These are phyloP conservation scores for Novymonas esmeraldas DNA, from an alignment of 208 protist genomes.

Conservation along the genomic window DNA sequence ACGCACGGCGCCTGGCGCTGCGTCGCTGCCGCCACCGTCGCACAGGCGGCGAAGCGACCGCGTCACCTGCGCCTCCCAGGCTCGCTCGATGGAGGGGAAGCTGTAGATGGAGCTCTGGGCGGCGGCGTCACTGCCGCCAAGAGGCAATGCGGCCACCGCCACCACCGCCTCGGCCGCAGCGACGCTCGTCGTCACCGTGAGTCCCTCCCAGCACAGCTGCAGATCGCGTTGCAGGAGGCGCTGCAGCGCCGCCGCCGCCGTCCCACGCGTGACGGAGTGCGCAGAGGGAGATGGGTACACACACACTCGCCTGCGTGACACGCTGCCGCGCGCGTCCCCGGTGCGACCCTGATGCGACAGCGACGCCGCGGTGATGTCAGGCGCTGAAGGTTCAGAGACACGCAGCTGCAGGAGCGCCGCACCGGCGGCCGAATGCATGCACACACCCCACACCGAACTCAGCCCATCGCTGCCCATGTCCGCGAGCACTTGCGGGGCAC, in stretches of 20 bases:
- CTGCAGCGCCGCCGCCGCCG: constrained; percentile 10
- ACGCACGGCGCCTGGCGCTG: not conserved
- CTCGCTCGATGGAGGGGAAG: constrained; percentile 43
- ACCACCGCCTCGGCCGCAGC: constrained; percentile 5
- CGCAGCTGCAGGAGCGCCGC: constrained; percentile 11
- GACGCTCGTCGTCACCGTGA: constrained; percentile 8
- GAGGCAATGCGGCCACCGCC: constrained; percentile 30
- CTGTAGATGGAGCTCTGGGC: constrained; percentile 35
- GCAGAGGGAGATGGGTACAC: not conserved
- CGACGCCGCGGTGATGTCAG: too few species aligned
- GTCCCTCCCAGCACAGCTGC: constrained; percentile 29
- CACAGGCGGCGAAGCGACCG: too few species aligned
- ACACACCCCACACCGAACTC: constrained; percentile 9
- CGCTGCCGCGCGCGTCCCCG: not conserved
- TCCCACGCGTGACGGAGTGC: not conserved
- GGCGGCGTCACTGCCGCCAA: constrained; percentile 5
- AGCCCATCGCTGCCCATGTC: not conserved
- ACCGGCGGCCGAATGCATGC: constrained; percentile 18
- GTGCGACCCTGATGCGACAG: not conserved
- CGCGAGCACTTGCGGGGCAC: constrained; percentile 12
- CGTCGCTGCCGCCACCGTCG: too few species aligned
- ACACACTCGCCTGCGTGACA: not conserved
- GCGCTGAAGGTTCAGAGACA: not conserved
- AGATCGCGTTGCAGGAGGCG: constrained; percentile 28
- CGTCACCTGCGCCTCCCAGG: constrained; percentile 41